Evolutionary conservation across 2,329 filamentous ascomycete genomes (phyloP).

Genomic region (Hypoxylon sp.): DNA sequence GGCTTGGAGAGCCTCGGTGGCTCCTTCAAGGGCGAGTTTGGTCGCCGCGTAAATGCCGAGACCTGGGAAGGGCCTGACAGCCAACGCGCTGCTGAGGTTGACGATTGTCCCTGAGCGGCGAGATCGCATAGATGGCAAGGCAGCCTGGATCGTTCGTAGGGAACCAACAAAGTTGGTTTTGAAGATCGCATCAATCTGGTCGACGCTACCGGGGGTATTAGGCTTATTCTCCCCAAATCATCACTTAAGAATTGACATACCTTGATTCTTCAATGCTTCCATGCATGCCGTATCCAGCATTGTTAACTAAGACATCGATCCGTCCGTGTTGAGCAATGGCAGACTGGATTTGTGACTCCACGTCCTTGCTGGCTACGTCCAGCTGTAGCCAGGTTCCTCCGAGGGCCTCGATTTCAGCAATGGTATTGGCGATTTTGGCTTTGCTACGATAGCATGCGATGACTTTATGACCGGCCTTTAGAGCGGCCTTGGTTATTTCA

Average conservation of each 20-base stretch:
- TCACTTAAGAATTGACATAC: slow-evolving; percentile 24
- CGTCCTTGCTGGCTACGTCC: slow-evolving; percentile 44
- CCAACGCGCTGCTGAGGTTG: slow-evolving; percentile 48
- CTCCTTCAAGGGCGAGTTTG: slow-evolving; percentile 50
- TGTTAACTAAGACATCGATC: slow-evolving; percentile 50
- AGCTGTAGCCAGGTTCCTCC: slow-evolving; percentile 49
- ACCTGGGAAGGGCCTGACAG: slow-evolving; percentile 31
- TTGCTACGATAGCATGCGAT: slow-evolving; percentile 48
- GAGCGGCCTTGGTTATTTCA: slow-evolving; percentile 45
- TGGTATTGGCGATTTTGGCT: slow-evolving; percentile 33
- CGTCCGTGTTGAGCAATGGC: slow-evolving; percentile 43
- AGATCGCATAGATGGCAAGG: slow-evolving; percentile 50
- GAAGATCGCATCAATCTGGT: slow-evolving; percentile 46
- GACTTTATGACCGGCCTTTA: slow-evolving; percentile 49
- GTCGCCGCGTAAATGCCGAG: slow-evolving; percentile 48
- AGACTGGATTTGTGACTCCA: slow-evolving; percentile 44
- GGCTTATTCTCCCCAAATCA: not conserved
- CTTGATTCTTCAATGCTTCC: slow-evolving; percentile 47
- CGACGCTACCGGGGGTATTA: slow-evolving; percentile 41
- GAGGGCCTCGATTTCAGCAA: slow-evolving; percentile 46
- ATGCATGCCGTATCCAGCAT: slow-evolving; percentile 46
- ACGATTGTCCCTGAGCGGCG: slow-evolving; percentile 51
- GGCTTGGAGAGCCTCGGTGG: slow-evolving; percentile 46
- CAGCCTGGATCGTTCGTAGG: slow-evolving; percentile 48
- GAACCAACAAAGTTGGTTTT: slow-evolving; percentile 49